These are phyloP conservation scores for Debaryomyces prosopidis DNA, from an alignment of 805 yeast species.

Conservation along the genomic window DNA sequence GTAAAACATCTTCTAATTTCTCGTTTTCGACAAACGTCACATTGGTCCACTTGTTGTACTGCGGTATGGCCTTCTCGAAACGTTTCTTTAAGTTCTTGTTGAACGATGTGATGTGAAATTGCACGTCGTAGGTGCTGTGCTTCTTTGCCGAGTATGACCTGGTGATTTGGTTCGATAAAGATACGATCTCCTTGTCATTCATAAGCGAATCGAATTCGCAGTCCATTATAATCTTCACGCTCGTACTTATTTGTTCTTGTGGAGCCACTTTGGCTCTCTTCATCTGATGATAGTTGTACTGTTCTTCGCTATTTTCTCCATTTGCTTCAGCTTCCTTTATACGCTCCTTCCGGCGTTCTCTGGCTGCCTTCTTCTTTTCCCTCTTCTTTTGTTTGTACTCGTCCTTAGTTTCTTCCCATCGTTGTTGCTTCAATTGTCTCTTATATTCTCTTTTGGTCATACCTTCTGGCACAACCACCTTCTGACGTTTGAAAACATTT, in stretches of 20 bases:
- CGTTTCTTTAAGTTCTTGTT: conserved; percentile 63
- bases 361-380: conserved; percentile 50
- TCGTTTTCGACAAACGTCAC: conserved; percentile 48
- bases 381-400: conserved; percentile 55
- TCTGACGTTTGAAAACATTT: conserved; percentile 7
- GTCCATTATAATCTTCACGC: conserved; percentile 67
- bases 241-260: conserved; percentile 47
- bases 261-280: conserved; percentile 31
- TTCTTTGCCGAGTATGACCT: conserved; percentile 80
- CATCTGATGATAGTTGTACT: conserved; percentile 24
- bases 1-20: conserved; percentile 28
- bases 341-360: conserved; percentile 23
- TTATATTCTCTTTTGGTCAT: conserved; percentile 89
- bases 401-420: conserved; percentile 65
- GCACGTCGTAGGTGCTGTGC: conserved; percentile 55
- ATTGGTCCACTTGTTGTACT: conserved; percentile 69
- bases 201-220: conserved; percentile 90
- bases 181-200: conserved; percentile 69
- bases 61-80: conserved; percentile 61
- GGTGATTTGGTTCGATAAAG: conserved; percentile 78
- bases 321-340: conserved; percentile 9
- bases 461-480: conserved; percentile 63
- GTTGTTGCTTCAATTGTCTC: conserved; percentile 56
- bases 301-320: conserved; percentile 25
- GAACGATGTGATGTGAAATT: conserved; percentile 63